Percentiles rank a stretch among this genome's conserved stretches.
Evolutionary conservation across 345 rosid genomes (phyloP).

Genomic region (Euphorbia pulcherrima): DNA sequence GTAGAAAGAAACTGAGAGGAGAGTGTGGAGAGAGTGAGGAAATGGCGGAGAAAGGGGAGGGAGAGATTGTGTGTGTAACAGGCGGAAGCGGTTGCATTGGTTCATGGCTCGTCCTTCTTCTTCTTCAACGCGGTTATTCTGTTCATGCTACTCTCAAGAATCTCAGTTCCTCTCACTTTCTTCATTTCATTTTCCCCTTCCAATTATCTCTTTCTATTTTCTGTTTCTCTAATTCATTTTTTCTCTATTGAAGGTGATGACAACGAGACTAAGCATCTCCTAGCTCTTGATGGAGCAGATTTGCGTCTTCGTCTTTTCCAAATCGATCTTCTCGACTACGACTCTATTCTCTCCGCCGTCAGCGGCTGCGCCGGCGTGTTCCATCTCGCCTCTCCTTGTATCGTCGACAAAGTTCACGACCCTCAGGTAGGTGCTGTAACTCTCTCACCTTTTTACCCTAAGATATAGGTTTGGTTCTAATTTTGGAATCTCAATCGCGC

Average conservation of each 20-base stretch:
- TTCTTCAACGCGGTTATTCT: constrained; percentile 72
- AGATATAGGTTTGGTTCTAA: background rate
- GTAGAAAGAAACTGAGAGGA: background rate
- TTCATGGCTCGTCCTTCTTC: constrained; percentile 74
- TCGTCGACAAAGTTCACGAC: constrained; percentile 61
- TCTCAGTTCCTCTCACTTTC: constrained; percentile 43
- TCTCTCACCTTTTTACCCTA: background rate
- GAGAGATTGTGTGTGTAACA: constrained; percentile 70
- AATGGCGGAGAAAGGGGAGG: constrained; percentile 39
- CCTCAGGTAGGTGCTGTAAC: constrained; percentile 71
- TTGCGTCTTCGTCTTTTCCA: constrained; percentile 76
- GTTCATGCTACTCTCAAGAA: constrained; percentile 78
- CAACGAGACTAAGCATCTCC: constrained; percentile 74
- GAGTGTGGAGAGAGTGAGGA: background rate
- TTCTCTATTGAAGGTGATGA: constrained; percentile 46
- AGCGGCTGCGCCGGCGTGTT: constrained; percentile 72
- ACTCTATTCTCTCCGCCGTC: constrained; percentile 57
- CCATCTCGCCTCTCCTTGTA: constrained; percentile 93
- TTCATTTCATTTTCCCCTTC: constrained; percentile 1
- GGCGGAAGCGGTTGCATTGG: constrained; percentile 96
- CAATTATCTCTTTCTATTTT: background rate
- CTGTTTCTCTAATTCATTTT: background rate
- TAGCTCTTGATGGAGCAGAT: constrained; percentile 69
- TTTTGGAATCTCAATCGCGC: background rate
- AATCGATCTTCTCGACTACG: constrained; percentile 79